Conservation (phyloP, 306 rosid species). For the Quercus engelmannii region DNA sequence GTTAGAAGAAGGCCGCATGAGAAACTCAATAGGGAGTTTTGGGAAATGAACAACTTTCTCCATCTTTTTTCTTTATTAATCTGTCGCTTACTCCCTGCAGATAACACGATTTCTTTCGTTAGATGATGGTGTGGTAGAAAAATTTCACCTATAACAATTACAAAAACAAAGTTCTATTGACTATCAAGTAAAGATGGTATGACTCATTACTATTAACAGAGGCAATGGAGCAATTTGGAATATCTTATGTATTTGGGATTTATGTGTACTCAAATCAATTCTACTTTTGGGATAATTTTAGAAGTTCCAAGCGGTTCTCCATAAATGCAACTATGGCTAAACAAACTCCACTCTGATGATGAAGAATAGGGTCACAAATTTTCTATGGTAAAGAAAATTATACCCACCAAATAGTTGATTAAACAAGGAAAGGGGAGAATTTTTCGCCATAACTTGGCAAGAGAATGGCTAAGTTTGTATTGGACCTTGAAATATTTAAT, state of each 20-base stretch:
- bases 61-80: background rate
- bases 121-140: background rate
- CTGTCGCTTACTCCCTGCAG: background rate
- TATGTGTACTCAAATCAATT: background rate
- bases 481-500: too few species aligned
- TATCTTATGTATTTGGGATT: background rate
- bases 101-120: background rate
- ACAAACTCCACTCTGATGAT: background rate
- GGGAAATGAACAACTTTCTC: background rate
- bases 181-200: background rate
- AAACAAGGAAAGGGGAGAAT: too few species aligned
- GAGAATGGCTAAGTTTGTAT: too few species aligned
- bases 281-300: background rate
- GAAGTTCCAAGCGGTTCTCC: too few species aligned
- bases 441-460: too few species aligned
- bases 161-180: background rate
- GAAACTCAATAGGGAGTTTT: background rate
- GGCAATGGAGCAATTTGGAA: background rate
- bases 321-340: too few species aligned
- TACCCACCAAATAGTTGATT: background rate
- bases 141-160: background rate
- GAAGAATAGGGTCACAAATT: background rate
- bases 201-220: background rate
- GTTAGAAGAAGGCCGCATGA: background rate
- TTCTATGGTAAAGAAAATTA: background rate